Evolutionary conservation across 306 rosid species (phyloP).

Genomic region (Sindora glabra): DNA sequence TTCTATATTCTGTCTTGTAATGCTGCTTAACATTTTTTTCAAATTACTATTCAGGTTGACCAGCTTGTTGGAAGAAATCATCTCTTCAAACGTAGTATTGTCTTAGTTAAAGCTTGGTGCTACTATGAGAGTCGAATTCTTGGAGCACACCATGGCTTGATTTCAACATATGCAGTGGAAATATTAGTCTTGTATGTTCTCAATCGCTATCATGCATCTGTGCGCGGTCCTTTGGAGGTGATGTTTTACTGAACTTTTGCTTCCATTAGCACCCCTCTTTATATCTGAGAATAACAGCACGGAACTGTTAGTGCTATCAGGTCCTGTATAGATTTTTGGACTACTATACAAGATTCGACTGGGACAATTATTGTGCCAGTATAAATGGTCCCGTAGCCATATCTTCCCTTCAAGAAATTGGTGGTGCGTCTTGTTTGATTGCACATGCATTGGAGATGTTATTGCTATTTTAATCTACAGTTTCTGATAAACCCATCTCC

Average conservation of each 20-base stretch:
- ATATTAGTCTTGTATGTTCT: conserved; percentile 49
- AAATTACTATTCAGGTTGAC: conserved; percentile 32
- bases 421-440: conserved; percentile 30
- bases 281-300: conserved; percentile 9
- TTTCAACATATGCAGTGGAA: conserved; percentile 67
- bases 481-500: conserved; percentile 14
- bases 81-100: conserved; percentile 49
- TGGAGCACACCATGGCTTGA: conserved; percentile 55
- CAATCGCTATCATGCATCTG: conserved; percentile 48
- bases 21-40: background rate
- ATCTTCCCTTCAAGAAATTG: conserved; percentile 45
- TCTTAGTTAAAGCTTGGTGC: conserved; percentile 75
- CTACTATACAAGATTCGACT: conserved; percentile 54
- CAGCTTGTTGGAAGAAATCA: conserved; percentile 50
- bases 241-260: background rate
- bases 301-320: conserved; percentile 27
- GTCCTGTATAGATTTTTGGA: conserved; percentile 61
- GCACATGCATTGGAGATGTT: background rate
- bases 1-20: conserved; percentile 8
- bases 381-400: conserved; percentile 41
- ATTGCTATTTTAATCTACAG: conserved; percentile 4
- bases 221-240: conserved; percentile 70
- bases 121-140: conserved; percentile 71
- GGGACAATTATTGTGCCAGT: conserved; percentile 43
- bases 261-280: conserved; percentile 6